These are phyloP conservation scores for Aspergillus awamori DNA, from an alignment of 2,329 filamentous ascomycete genomes.

Conservation along the genomic window DNA sequence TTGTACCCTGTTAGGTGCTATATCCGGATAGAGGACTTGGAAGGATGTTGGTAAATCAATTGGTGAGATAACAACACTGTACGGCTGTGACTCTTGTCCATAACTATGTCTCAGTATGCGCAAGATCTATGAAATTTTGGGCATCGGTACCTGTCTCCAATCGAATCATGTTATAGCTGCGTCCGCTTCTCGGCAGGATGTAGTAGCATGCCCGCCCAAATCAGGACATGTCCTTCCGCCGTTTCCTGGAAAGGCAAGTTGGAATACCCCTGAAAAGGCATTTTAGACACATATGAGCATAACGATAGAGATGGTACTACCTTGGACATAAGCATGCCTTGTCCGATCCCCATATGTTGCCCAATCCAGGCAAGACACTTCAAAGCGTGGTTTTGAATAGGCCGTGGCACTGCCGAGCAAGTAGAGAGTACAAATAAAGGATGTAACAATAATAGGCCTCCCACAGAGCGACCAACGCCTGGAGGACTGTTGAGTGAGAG, in stretches of 20 bases:
- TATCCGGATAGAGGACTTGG: no score
- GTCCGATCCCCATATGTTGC: background rate
- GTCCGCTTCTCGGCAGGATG: background rate
- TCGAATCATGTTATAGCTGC: background rate
- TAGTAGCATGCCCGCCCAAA: background rate
- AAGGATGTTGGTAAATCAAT: no score
- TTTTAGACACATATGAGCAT: background rate
- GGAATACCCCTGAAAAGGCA: background rate
- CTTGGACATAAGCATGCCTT: background rate
- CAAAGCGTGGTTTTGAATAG: background rate
- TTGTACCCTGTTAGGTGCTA: no score
- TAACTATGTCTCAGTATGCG: no score
- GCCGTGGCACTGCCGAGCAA: background rate
- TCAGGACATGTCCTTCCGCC: background rate
- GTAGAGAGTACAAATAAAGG: background rate
- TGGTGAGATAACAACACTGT: no score
- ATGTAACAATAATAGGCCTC: background rate
- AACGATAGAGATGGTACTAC: background rate
- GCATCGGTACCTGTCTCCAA: no score
- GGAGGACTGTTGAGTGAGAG: background rate
- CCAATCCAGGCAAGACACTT: conserved; percentile 8
- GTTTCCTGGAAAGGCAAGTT: background rate
- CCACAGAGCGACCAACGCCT: background rate
- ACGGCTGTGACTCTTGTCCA: no score
- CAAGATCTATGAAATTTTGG: no score